Conservation (phyloP, 108 stramenopile genomes). For the Phaeodactylum tricornutum region DNA sequence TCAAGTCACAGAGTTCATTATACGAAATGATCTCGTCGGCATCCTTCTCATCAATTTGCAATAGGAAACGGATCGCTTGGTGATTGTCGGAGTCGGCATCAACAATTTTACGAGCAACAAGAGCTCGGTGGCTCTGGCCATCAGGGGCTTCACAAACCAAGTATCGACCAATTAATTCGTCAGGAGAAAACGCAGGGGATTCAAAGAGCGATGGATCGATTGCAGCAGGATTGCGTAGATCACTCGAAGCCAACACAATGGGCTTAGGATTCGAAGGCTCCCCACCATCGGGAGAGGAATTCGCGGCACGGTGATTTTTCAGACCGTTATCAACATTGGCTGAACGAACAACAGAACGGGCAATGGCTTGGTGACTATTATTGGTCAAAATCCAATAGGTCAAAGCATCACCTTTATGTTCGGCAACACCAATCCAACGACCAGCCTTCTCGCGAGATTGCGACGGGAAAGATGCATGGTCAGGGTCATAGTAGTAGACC, state of each 20-base stretch:
- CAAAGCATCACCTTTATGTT: conserved; percentile 21
- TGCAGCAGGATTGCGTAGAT: no score
- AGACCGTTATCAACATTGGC: no score
- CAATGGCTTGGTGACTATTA: conserved; percentile 1
- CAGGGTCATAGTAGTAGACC: conserved; percentile 6
- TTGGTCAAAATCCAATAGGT: conserved; percentile 11
- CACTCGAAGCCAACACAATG: no score
- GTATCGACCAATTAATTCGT: not conserved
- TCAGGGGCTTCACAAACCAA: not conserved
- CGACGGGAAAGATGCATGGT: not conserved
- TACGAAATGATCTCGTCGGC: conserved; percentile 7
- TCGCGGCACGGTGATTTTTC: no score
- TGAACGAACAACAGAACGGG: conserved; percentile 11
- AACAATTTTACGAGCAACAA: not conserved
- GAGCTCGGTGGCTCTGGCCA: not conserved
- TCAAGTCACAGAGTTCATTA: conserved; percentile 3
- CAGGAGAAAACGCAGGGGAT: no score
- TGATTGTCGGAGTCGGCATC: not conserved
- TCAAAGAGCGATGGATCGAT: no score
- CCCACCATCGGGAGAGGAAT: no score
- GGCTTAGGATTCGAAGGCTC: no score
- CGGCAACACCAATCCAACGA: conserved; percentile 16
- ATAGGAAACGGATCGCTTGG: not conserved
- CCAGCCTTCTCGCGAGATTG: conserved; percentile 1
- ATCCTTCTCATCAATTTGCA: not conserved